phyloP scores from a whole-genome alignment of 805 yeast species.

The Maudiozyma barnettii region DNA sequence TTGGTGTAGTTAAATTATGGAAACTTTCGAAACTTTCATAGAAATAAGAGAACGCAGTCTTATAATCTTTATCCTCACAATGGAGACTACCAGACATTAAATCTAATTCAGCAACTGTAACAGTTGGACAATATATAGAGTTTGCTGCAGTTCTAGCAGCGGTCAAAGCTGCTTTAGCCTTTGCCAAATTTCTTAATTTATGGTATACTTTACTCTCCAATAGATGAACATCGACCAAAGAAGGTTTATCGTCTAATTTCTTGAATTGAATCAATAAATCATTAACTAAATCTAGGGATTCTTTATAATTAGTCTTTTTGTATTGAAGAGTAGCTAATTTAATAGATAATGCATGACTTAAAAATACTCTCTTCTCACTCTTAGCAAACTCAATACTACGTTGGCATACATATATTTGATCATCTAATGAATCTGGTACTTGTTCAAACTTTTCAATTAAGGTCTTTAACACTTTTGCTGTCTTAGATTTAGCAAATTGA shows the following conservation, averaged over 20 bases:
- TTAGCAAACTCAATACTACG: slow-evolving; percentile 85
- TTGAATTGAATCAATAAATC: slow-evolving; percentile 75
- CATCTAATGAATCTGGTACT: slow-evolving; percentile 52
- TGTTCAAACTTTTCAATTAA: slow-evolving; percentile 70
- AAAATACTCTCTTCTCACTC: slow-evolving; percentile 71
- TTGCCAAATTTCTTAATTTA: slow-evolving; percentile 82
- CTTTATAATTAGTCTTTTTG: slow-evolving; percentile 53
- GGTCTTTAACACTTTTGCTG: slow-evolving; percentile 79
- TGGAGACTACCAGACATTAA: slow-evolving; percentile 90
- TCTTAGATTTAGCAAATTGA: slow-evolving; percentile 82
- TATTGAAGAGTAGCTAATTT: slow-evolving; percentile 71
- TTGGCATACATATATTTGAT: slow-evolving; percentile 63
- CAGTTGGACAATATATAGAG: slow-evolving; percentile 89
- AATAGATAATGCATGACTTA: slow-evolving; percentile 80
- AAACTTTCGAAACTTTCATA: slow-evolving; percentile 92
- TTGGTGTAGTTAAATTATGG: slow-evolving; percentile 37
- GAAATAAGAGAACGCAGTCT: slow-evolving; percentile 91
- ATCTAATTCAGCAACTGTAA: slow-evolving; percentile 87
- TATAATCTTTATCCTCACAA: slow-evolving; percentile 94
- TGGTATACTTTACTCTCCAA: slow-evolving; percentile 86
- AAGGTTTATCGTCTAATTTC: slow-evolving; percentile 88
- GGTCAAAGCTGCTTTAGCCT: slow-evolving; percentile 84
- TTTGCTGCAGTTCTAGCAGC: slow-evolving; percentile 97
- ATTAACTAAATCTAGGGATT: slow-evolving; percentile 63
- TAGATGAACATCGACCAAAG: slow-evolving; percentile 89